These are phyloP conservation scores for Leccinum angustisporum DNA, from an alignment of 1,284 basidiomycete species.

Conservation along the genomic window DNA sequence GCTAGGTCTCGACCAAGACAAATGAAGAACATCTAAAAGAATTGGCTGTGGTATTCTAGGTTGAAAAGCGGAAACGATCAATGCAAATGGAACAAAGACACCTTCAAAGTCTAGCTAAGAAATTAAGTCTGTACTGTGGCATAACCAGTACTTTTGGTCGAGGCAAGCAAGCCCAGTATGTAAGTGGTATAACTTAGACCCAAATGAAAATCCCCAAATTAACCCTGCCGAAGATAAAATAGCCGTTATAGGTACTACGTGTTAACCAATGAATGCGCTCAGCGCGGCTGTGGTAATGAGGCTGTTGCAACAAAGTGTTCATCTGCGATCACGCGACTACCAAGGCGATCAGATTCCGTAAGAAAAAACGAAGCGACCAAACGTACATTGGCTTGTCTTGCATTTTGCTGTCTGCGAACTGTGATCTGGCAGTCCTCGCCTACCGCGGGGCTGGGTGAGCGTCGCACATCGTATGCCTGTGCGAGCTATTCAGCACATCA, in stretches of 20 bases:
- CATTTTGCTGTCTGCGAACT: conserved; percentile 30
- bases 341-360: conserved; percentile 15
- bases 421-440: conserved; percentile 34
- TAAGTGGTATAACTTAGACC: conserved; percentile 32
- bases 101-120: conserved; percentile 11
- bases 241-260: conserved; percentile 12
- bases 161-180: conserved; percentile 8
- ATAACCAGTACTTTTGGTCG: conserved; percentile 24
- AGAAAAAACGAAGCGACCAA: background rate
- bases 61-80: conserved; percentile 14
- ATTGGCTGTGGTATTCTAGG: conserved; percentile 7
- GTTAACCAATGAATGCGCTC: conserved; percentile 22
- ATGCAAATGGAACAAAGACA: conserved; percentile 17
- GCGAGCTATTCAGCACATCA: conserved; percentile 9
- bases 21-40: conserved; percentile 5
- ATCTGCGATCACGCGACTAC: conserved; percentile 35
- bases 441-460: conserved; percentile 33
- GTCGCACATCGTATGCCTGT: conserved; percentile 32
- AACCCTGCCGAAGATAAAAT: conserved; percentile 25
- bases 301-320: conserved; percentile 10
- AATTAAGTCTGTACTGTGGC: conserved; percentile 20
- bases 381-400: conserved; percentile 25
- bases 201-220: conserved; percentile 25
- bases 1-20: conserved; percentile 11
- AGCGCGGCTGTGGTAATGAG: conserved; percentile 21